Evolutionary conservation across 1,139 yeast genomes (phyloP), one percentile per base, ranked within the genome.

Genomic region (Sugiyamaella neomexicana): DNA sequence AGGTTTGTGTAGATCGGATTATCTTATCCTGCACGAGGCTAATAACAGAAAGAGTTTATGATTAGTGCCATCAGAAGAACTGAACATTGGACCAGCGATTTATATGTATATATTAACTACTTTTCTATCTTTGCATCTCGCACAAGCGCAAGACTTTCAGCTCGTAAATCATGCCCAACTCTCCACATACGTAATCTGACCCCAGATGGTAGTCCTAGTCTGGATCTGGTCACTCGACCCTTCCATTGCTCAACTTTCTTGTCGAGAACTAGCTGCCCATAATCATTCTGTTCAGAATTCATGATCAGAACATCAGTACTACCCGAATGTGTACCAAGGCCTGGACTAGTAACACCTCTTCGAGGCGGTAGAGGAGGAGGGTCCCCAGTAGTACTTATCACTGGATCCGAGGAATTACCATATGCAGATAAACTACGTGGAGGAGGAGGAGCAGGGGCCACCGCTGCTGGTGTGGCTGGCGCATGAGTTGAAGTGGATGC

Each of bases 231-330:
- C 3, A 77, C 70, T 37, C 82, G 69, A 40, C 61, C 59, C 52
- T 71, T 72, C 82, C 82, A 78, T 27, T 64, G 60, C 27, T 76
- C 80, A 10, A 72, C 69, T 44, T 70, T 73, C 53, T 70, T 74
- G 57, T 77, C 80, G 29, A 70, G 53, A 5, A 58, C 45, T 32
- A 44, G 48, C 43, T 54, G 60, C 36, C 61, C 62, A 32, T 65
- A 69, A 49, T 61, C 65, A 40, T 66, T 67, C 55, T 63, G 71
- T 7, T 63, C 59, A 31, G 69, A 68, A 37, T 64, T 59, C 55
- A 61, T 58, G 16, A 62, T 60, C 34, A 52, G 52, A 13, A 54
- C 58, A 39, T 53, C 50, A 12, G 16, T 12, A 34, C 7, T 34
- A n/a, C 9, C 13, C 55, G 49, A 41, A 53, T 54, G 36, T 39